These are phyloP conservation scores for Hyphopichia wangnamkhiaoensis DNA, from an alignment of 1,139 yeast species.

Conservation along the genomic window DNA sequence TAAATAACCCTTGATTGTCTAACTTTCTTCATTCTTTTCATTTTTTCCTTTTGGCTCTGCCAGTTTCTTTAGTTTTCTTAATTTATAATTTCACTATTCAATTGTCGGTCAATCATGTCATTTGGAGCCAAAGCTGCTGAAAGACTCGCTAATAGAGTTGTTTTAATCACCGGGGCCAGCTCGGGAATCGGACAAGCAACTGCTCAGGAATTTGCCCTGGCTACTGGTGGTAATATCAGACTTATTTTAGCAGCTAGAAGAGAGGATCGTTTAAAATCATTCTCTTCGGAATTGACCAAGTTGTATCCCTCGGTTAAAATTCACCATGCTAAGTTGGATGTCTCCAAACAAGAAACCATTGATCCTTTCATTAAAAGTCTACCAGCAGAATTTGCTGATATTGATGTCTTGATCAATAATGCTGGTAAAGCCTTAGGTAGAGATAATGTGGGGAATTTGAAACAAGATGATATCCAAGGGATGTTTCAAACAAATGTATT, in stretches of 20 bases:
- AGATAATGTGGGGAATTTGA: constrained; percentile 61
- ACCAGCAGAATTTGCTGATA: constrained; percentile 56
- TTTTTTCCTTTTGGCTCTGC: too few species aligned
- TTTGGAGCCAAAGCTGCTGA: constrained; percentile 45
- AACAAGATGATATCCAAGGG: constrained; percentile 53
- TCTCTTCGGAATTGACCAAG: constrained; percentile 44
- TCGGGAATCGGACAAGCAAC: constrained; percentile 71
- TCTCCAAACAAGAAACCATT: constrained; percentile 52
- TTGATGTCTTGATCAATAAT: constrained; percentile 73
- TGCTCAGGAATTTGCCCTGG: constrained; percentile 69
- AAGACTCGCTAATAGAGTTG: constrained; percentile 42
- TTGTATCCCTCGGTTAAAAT: constrained; percentile 52
- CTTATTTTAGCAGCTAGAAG: constrained; percentile 73
- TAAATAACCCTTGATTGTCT: too few species aligned
- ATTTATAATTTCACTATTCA: too few species aligned
- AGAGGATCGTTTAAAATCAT: constrained; percentile 48
- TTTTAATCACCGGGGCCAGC: constrained; percentile 39
- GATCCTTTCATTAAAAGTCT: constrained; percentile 49
- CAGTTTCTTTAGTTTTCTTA: too few species aligned
- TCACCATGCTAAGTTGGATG: constrained; percentile 59
- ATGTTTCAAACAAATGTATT: constrained; percentile 75
- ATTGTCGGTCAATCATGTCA: constrained; percentile 40
- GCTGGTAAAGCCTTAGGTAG: constrained; percentile 81
- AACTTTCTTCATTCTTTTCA: too few species aligned
- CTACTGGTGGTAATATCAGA: constrained; percentile 65